Percentiles rank a stretch among this genome's conserved stretches.
These are phyloP conservation scores for Erythrophleum ivorense DNA, from an alignment of 331 rosid genomes.

Conservation along the genomic window DNA sequence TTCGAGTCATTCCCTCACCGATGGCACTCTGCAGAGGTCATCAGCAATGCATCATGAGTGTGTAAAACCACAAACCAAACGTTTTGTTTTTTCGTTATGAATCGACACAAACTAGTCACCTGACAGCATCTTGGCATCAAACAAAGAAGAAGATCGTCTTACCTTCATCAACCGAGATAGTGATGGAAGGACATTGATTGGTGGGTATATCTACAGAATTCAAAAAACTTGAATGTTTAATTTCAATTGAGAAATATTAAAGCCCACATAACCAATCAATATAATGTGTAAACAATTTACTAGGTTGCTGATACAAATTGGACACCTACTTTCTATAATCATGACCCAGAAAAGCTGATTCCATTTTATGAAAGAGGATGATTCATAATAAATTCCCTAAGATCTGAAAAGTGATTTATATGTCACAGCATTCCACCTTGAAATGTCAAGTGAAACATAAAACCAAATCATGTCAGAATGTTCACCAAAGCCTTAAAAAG, in stretches of 20 bases:
- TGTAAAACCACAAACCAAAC: neutral
- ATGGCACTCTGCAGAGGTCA: constrained; percentile 87
- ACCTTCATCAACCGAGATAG: constrained; percentile 99
- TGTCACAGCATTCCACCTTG: constrained; percentile 17
- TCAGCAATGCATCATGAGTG: constrained; percentile 31
- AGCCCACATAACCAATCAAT: constrained; percentile 21
- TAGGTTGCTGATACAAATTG: neutral
- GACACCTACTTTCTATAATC: constrained; percentile 21
- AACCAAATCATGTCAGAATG: constrained; percentile 19
- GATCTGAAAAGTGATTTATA: neutral
- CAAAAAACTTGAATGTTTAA: constrained; percentile 38
- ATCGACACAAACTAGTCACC: neutral
- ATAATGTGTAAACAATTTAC: constrained; percentile 17
- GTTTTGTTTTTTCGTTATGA: constrained; percentile 4
- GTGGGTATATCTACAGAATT: constrained; percentile 82
- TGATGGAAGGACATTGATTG: constrained; percentile 97
- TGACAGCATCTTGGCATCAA: constrained; percentile 33
- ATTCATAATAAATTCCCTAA: neutral
- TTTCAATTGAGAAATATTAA: constrained; percentile 26
- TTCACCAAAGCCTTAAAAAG: neutral
- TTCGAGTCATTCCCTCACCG: constrained; percentile 99
- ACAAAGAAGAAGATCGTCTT: constrained; percentile 35
- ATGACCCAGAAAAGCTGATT: neutral
- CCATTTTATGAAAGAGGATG: constrained; percentile 26
- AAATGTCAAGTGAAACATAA: neutral